These are phyloP conservation scores for Candida labiduridarum DNA, from an alignment of 1,139 yeast species.

Conservation along the genomic window DNA sequence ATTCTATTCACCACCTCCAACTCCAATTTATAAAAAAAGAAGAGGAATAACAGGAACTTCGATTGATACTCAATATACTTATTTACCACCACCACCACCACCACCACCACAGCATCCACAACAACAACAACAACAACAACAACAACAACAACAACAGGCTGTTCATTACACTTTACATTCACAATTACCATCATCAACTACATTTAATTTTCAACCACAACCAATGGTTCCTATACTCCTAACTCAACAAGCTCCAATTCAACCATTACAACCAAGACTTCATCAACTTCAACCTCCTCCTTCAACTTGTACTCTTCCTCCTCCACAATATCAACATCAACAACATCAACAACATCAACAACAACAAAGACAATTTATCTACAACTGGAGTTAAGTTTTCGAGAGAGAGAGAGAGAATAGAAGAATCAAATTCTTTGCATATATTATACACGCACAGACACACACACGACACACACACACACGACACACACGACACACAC, in stretches of 20 bases:
- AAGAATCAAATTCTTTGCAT: neutral
- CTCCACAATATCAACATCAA: neutral
- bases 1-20: neutral
- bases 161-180: neutral
- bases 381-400: neutral
- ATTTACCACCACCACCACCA: neutral
- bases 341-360: neutral
- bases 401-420: too few species aligned
- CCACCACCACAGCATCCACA: too few species aligned
- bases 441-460: neutral
- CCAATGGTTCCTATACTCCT: slow-evolving; percentile 1
- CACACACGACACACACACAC: neutral
- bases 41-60: neutral
- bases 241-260: neutral
- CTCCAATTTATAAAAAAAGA: slow-evolving; percentile 1
- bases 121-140: too few species aligned
- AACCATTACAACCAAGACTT: neutral
- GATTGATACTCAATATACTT: slow-evolving; percentile 1
- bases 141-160: neutral
- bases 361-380: slow-evolving; percentile 2
- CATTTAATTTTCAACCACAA: neutral
- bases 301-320: neutral
- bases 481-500: too few species aligned
- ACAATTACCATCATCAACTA: neutral
- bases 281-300: neutral